Evolutionary conservation across 2,329 filamentous ascomycete genomes (phyloP), one percentile per base, ranked within the genome.

Genomic region (Blastomyces parvus): DNA sequence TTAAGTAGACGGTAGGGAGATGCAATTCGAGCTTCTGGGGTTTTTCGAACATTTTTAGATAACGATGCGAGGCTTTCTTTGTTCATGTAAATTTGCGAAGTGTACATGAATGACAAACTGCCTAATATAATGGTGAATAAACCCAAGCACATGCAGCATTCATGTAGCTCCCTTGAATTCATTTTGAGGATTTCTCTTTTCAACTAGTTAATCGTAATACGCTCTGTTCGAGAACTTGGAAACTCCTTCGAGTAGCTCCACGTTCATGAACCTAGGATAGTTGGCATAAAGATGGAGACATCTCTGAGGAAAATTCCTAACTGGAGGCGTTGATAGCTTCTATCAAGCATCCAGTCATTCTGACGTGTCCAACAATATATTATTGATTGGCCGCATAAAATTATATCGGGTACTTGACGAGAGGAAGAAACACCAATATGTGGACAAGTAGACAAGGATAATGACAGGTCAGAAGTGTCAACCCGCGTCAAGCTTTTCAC

Each of bases 381-480:
- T 55, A 50, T 59, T 8, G 61, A 11, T 1, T 9, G 44, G 40
- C 2, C 25, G 9, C 19, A 33, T 11, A n/a, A 3, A 38, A 44
- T 19, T 17, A 59, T 36, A 22, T 59, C 57, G 11, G 17, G 22
- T 25, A n/a, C 6, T 25, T 3, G 17, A 30, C 0, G 19, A 55
- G 2, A 63, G 4, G 33, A 22, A n/a, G 36, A 33, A n/a, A 62
- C 62, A 76, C 79, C 79, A 48, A 84, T 83, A 66, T 82, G 83
- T 25, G 76, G 76, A 62, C 83, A 86, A 68, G 65, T 84, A 86
- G 4, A 84, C 76, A 57, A 83, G 70, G 78, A 83, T 83, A 64
- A 85, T 81, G 62, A 84, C 78, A 0, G 81, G 81, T 76, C 60
- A 83, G 78, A 3, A 75, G 75, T 3, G 62, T 83, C 81, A 13